Evolutionary conservation across 2,329 filamentous ascomycete species (phyloP).

Genomic region (Cordyceps militaris): DNA sequence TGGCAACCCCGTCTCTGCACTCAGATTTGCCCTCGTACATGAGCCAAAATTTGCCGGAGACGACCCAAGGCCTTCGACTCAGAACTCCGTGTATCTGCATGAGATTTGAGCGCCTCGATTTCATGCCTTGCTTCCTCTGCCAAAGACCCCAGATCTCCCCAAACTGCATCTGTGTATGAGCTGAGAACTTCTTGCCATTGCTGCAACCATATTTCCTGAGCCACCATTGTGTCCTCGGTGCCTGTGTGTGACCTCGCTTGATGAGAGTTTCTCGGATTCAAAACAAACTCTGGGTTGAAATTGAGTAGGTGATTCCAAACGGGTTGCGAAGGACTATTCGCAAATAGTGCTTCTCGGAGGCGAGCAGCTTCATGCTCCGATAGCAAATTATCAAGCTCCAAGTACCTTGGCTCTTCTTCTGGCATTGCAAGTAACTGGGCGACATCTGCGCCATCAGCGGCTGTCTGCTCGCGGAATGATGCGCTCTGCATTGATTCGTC

Average conservation of each 20-base stretch:
- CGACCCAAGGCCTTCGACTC: conserved; percentile 27
- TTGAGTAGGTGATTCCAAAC: conserved; percentile 42
- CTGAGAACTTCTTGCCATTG: conserved; percentile 52
- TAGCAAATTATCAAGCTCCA: not conserved
- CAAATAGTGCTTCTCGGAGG: not conserved
- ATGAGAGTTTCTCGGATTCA: conserved; percentile 17
- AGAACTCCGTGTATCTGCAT: not conserved
- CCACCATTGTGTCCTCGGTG: conserved; percentile 29
- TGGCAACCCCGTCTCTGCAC: conserved; percentile 13
- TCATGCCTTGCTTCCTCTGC: conserved; percentile 51
- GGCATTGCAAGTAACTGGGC: conserved; percentile 13
- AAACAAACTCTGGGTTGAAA: conserved; percentile 41
- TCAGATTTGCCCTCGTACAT: conserved; percentile 26
- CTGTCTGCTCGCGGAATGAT: conserved; percentile 12
- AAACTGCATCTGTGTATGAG: conserved; percentile 58
- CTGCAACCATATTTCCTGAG: conserved; percentile 40
- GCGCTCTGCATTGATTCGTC: not conserved
- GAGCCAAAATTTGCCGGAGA: conserved; percentile 31
- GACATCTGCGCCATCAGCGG: conserved; percentile 15
- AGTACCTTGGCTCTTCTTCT: conserved; percentile 3
- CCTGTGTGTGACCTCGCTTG: conserved; percentile 30
- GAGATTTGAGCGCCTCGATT: conserved; percentile 34
- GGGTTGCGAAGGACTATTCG: not conserved
- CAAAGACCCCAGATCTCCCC: conserved; percentile 55
- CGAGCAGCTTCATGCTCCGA: conserved; percentile 9